phyloP scores from a whole-genome alignment of 2,329 filamentous ascomycete genomes.

The Camptophora hylomeconis region DNA sequence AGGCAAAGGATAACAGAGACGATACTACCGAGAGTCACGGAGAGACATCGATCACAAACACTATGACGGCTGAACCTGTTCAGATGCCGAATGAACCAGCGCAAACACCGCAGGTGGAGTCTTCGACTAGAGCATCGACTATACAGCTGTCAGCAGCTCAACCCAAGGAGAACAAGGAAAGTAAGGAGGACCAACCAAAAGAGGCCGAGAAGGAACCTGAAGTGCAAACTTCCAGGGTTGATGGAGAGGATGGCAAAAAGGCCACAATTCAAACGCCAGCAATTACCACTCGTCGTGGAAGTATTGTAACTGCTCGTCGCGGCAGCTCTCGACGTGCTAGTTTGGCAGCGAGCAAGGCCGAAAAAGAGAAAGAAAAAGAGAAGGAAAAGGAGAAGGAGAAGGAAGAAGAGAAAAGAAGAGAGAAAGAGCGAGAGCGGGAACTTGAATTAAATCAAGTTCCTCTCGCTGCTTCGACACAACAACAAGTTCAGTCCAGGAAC shows the following conservation, averaged over 20 bases:
- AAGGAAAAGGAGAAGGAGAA: constrained; percentile 3
- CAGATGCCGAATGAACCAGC: background rate
- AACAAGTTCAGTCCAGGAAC: background rate
- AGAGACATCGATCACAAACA: background rate
- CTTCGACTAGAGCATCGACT: background rate
- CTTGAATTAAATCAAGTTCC: too few species aligned
- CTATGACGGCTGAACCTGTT: background rate
- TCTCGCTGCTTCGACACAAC: background rate
- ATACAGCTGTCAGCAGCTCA: background rate
- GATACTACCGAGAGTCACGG: background rate
- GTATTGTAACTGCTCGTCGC: background rate
- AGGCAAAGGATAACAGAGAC: too few species aligned
- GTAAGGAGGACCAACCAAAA: background rate
- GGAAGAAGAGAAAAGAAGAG: too few species aligned
- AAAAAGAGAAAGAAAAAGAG: constrained; percentile 3
- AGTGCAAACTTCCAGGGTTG: too few species aligned
- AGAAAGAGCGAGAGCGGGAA: too few species aligned
- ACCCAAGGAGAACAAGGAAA: background rate
- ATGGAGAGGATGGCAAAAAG: too few species aligned
- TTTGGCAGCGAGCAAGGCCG: constrained; percentile 1
- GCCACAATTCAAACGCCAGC: constrained; percentile 1
- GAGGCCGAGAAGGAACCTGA: constrained; percentile 1
- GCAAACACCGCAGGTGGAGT: background rate
- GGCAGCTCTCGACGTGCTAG: constrained; percentile 4
- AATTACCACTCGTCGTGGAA: background rate